These are phyloP conservation scores for Talaromyces sp. DNA, from an alignment of 2,329 filamentous ascomycete species.

Conservation along the genomic window DNA sequence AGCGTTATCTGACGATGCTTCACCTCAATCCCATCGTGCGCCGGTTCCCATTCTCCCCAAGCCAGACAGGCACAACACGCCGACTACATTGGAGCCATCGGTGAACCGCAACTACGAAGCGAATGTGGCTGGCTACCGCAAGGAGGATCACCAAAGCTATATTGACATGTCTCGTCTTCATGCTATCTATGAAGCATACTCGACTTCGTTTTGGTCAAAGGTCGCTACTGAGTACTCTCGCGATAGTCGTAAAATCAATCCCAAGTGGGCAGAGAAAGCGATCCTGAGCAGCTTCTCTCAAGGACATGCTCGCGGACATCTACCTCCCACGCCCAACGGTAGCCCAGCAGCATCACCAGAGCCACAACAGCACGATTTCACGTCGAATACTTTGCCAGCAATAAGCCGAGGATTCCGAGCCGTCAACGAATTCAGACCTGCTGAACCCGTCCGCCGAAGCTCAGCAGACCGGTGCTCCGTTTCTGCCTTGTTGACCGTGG, in stretches of 20 bases:
- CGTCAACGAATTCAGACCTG: constrained; percentile 20
- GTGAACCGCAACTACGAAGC: background rate
- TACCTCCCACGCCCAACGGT: constrained; percentile 26
- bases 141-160: constrained; percentile 27
- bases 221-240: constrained; percentile 66
- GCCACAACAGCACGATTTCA: constrained; percentile 18
- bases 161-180: constrained; percentile 67
- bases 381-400: background rate
- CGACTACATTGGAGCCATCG: constrained; percentile 29
- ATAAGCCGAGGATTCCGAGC: constrained; percentile 23
- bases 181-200: constrained; percentile 68
- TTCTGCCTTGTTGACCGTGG: constrained; percentile 26
- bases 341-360: constrained; percentile 24
- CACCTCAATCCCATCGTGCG: constrained; percentile 25
- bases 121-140: constrained; percentile 20
- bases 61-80: constrained; percentile 41
- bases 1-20: constrained; percentile 14
- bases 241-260: constrained; percentile 20
- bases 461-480: constrained; percentile 27
- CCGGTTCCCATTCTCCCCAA: constrained; percentile 35
- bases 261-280: constrained; percentile 26
- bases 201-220: constrained; percentile 69
- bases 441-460: constrained; percentile 16
- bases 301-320: constrained; percentile 12
- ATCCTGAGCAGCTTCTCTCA: constrained; percentile 23